Evolutionary conservation across 306 rosid species (phyloP).

Genomic region (Ochetophila trinervis): DNA sequence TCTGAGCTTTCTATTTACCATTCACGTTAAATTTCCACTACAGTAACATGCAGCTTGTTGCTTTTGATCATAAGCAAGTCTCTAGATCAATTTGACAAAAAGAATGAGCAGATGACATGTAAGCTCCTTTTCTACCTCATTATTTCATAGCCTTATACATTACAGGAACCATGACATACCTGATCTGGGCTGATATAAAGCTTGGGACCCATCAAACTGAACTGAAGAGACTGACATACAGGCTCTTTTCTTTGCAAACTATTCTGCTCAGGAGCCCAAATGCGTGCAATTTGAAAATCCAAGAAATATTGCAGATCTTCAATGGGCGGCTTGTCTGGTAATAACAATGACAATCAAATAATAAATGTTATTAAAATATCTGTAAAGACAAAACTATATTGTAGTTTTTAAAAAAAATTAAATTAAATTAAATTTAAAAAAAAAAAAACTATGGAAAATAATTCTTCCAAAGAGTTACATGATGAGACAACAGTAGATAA

Average conservation of each 20-base stretch:
- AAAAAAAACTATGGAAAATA: neutral
- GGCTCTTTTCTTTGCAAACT: conserved; percentile 90
- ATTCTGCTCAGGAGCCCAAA: conserved; percentile 91
- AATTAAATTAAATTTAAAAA: too few species aligned
- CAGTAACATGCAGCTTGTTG: neutral
- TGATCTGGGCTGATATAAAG: conserved; percentile 92
- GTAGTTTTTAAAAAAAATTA: too few species aligned
- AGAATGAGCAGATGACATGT: too few species aligned
- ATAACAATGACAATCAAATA: conserved; percentile 16
- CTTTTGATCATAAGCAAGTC: neutral
- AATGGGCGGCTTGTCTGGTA: conserved; percentile 87
- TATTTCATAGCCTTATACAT: conserved; percentile 16
- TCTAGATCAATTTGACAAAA: neutral
- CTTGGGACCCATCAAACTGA: conserved; percentile 98
- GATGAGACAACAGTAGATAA: neutral
- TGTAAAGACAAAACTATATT: neutral
- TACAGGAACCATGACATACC: conserved; percentile 42
- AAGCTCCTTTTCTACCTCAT: neutral
- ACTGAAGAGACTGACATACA: conserved; percentile 80
- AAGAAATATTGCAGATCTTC: conserved; percentile 94
- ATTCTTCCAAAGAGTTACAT: neutral
- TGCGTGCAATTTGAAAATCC: conserved; percentile 87
- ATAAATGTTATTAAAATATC: conserved; percentile 10
- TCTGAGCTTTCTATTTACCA: neutral
- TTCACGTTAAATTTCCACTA: neutral